These are phyloP conservation scores for Kodamaea derodonti DNA, from an alignment of 1,139 yeast species.

Conservation along the genomic window DNA sequence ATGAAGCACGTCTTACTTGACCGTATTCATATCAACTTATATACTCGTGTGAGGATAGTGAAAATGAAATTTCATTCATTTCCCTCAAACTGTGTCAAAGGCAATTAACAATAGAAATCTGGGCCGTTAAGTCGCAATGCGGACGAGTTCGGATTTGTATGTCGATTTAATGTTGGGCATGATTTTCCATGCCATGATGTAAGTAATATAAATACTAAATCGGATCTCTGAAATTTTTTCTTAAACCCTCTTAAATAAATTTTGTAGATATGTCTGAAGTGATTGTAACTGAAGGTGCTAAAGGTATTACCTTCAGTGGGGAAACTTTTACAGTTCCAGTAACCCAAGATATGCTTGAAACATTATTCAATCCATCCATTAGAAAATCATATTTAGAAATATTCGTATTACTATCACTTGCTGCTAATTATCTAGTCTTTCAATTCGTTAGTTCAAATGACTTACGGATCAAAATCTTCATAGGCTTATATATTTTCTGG, in stretches of 20 bases:
- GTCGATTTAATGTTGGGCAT: neutral
- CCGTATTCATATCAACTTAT: too few relatives aligned
- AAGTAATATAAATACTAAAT: neutral
- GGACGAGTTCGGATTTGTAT: neutral
- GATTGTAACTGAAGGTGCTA: slow-evolving; percentile 6
- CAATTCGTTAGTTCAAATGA: slow-evolving; percentile 26
- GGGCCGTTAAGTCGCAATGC: neutral
- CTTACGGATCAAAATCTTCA: slow-evolving; percentile 42
- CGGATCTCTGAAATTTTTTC: neutral
- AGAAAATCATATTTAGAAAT: slow-evolving; percentile 67
- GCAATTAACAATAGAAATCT: too few relatives aligned
- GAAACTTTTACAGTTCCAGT: slow-evolving; percentile 64
- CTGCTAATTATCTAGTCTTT: slow-evolving; percentile 51
- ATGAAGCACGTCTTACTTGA: too few relatives aligned
- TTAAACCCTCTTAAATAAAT: too few relatives aligned
- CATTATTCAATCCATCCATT: slow-evolving; percentile 73
- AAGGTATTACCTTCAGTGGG: slow-evolving; percentile 48
- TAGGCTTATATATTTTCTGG: slow-evolving; percentile 68
- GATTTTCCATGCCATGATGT: neutral
- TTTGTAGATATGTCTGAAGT: slow-evolving; percentile 1
- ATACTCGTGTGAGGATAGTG: too few relatives aligned
- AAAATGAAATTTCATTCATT: too few relatives aligned
- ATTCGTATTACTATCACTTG: slow-evolving; percentile 50
- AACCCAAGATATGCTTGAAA: slow-evolving; percentile 84
- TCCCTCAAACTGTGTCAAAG: too few relatives aligned